Percentiles rank a stretch among this genome's conserved stretches.
These are phyloP conservation scores for Lactarius hatsudake DNA, from an alignment of 768 basidiomycete species.

Conservation along the genomic window DNA sequence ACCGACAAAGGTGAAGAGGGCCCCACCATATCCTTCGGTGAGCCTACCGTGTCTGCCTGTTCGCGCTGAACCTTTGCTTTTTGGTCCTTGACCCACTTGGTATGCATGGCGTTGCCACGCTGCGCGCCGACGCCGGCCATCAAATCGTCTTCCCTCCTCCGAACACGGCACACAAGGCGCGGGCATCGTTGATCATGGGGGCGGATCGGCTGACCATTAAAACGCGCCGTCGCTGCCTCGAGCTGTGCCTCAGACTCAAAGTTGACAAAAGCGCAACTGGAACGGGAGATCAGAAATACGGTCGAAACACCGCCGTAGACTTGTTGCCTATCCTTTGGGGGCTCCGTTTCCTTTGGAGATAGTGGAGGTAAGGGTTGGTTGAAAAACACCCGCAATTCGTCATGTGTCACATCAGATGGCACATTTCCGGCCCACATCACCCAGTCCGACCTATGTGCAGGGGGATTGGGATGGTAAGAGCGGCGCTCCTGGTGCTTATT, in stretches of 20 bases:
- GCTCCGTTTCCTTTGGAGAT: slow-evolving; percentile 8
- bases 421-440: slow-evolving; percentile 98
- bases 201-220: slow-evolving; percentile 71
- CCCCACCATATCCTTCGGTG: slow-evolving; percentile 25
- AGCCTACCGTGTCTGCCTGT: slow-evolving; percentile 15
- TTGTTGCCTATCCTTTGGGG: slow-evolving; percentile 20
- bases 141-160: slow-evolving; percentile 79
- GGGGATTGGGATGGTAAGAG: slow-evolving; percentile 67
- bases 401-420: slow-evolving; percentile 74
- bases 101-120: slow-evolving; percentile 81
- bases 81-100: slow-evolving; percentile 71
- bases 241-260: slow-evolving; percentile 65
- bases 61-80: slow-evolving; percentile 37
- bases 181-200: slow-evolving; percentile 70
- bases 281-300: slow-evolving; percentile 92
- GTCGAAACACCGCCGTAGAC: slow-evolving; percentile 63
- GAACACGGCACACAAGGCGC: slow-evolving; percentile 76
- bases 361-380: slow-evolving; percentile 36
- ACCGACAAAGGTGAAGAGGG: slow-evolving; percentile 35
- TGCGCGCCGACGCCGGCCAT: slow-evolving; percentile 91
- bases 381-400: slow-evolving; percentile 88
- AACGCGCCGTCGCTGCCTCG: slow-evolving; percentile 61
- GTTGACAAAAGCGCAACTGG: slow-evolving; percentile 93
- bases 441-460: slow-evolving; percentile 80
- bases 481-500: slow-evolving; percentile 39